Conservation (phyloP, 257 asterid genomes). For the Fraxinus anomala region DNA sequence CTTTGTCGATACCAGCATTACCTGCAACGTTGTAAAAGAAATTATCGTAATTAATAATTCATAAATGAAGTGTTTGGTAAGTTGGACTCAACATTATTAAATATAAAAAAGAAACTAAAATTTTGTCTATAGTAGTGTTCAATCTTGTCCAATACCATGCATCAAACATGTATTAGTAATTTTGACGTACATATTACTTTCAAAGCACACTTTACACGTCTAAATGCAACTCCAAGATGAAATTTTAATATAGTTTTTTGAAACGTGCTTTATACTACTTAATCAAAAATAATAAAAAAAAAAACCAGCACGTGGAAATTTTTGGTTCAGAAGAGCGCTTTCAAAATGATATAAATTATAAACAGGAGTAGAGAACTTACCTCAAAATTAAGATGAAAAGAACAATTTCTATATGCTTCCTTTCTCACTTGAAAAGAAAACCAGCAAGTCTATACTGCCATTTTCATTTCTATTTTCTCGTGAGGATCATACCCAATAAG, state of each 20-base stretch:
- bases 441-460: slow-evolving; percentile 62
- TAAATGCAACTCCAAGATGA: not conserved
- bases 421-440: not conserved
- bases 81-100: not conserved
- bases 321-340: not conserved
- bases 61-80: not conserved
- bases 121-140: not conserved
- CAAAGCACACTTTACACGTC: not conserved
- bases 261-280: not conserved
- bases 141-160: not conserved
- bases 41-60: not conserved
- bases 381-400: not conserved
- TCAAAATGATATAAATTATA: not conserved
- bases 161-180: not conserved
- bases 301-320: not conserved
- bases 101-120: not conserved
- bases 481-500: slow-evolving; percentile 84
- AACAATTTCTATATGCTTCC: not conserved
- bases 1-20: not conserved
- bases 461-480: slow-evolving; percentile 88
- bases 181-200: not conserved
- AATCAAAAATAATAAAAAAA: not conserved
- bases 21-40: not conserved
- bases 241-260: not conserved
- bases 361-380: not conserved